Evolutionary conservation across 2,329 filamentous ascomycete species (phyloP).

Genomic region (Mycocentrospora acerina): DNA sequence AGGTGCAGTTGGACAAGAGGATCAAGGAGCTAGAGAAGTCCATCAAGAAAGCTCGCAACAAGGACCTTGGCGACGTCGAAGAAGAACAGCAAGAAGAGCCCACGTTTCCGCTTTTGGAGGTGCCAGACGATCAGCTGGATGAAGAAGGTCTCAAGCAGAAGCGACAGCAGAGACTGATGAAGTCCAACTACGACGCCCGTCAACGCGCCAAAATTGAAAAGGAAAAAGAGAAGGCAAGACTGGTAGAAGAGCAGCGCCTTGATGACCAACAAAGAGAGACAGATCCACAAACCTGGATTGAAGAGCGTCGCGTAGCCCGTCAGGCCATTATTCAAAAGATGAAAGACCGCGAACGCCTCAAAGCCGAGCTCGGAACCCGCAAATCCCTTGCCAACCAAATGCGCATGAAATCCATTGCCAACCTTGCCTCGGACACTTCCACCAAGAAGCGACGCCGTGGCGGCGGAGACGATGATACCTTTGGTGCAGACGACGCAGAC

Average conservation of each 20-base stretch:
- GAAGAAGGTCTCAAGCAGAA: conserved; percentile 91
- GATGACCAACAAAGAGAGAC: conserved; percentile 83
- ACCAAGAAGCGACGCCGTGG: conserved; percentile 80
- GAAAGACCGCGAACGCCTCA: conserved; percentile 89
- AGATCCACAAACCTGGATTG: conserved; percentile 83
- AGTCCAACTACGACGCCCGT: conserved; percentile 90
- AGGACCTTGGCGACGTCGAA: conserved; percentile 81
- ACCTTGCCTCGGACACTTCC: conserved; percentile 87
- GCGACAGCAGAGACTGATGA: conserved; percentile 86
- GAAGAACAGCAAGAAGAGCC: conserved; percentile 77
- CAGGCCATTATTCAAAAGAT: conserved; percentile 74
- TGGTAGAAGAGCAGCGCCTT: conserved; percentile 78
- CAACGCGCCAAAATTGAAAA: conserved; percentile 96
- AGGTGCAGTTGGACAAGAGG: conserved; percentile 77
- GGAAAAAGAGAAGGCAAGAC: conserved; percentile 82
- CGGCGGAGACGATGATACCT: conserved; percentile 90
- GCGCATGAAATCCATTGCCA: conserved; percentile 97
- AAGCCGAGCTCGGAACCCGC: conserved; percentile 91
- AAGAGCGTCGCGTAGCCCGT: conserved; percentile 74
- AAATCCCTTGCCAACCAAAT: conserved; percentile 96
- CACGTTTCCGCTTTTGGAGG: conserved; percentile 83
- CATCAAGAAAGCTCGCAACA: conserved; percentile 86
- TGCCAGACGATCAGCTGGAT: conserved; percentile 89
- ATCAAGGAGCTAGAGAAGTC: conserved; percentile 89
- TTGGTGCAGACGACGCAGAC: conserved; percentile 95